Conservation (phyloP, 75 land plant species). For the Pinus tabuliformis region DNA sequence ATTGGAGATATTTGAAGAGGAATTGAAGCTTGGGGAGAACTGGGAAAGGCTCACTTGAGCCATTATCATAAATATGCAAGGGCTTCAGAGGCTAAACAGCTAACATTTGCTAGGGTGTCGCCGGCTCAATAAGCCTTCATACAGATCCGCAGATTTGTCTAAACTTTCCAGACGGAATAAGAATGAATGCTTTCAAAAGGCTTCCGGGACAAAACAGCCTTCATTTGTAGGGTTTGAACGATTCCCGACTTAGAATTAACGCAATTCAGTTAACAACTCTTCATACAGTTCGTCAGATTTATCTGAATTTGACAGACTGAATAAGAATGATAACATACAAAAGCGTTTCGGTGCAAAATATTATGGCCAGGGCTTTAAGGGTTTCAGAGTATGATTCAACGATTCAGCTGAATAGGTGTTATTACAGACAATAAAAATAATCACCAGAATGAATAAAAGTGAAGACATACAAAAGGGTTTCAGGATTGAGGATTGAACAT, state of each 20-base stretch:
- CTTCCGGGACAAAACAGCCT: not conserved
- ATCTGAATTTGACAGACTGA: not conserved
- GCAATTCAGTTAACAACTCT: not conserved
- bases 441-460: too few species aligned
- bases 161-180: not conserved
- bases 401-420: too few species aligned
- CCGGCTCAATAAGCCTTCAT: not conserved
- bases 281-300: not conserved
- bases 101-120: not conserved
- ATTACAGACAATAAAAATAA: too few species aligned
- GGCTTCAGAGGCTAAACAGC: not conserved
- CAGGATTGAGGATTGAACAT: not conserved
- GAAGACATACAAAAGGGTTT: too few species aligned
- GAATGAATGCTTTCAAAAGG: not conserved
- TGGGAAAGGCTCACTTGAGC: slow-evolving; percentile 1
- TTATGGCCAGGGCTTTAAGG: too few species aligned
- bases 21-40: slow-evolving; percentile 30
- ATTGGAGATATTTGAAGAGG: slow-evolving; percentile 48
- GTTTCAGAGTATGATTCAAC: too few species aligned
- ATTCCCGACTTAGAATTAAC: not conserved
- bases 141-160: not conserved
- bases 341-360: too few species aligned
- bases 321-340: too few species aligned
- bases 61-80: not conserved
- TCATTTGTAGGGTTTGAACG: not conserved